A percentile compares a stretch with the other conserved stretches of the same genome.
These are phyloP conservation scores for Hygrocybe punicea DNA, from an alignment of 768 basidiomycete species.

Conservation along the genomic window DNA sequence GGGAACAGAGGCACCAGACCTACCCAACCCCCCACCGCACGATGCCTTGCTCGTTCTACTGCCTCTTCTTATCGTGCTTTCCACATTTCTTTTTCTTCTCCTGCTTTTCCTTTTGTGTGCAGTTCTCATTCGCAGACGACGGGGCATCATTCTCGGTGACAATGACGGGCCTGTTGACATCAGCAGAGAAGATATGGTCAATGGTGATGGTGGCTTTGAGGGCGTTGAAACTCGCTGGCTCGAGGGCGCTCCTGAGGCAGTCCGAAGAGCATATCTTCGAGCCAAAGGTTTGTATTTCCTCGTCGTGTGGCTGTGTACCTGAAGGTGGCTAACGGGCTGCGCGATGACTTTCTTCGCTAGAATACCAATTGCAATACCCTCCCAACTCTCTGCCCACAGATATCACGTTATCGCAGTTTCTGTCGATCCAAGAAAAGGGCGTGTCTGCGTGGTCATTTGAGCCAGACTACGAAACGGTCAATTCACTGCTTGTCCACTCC, in stretches of 20 bases:
- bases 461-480: constrained; percentile 94
- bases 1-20: constrained; percentile 1
- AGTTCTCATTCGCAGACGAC: constrained; percentile 72
- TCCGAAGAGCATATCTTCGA: constrained; percentile 68
- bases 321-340: neutral
- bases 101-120: constrained; percentile 89
- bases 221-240: constrained; percentile 93
- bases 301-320: neutral
- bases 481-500: constrained; percentile 88
- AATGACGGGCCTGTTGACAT: constrained; percentile 91
- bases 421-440: constrained; percentile 98
- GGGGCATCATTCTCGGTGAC: constrained; percentile 78
- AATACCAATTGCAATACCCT: constrained; percentile 81
- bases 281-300: constrained; percentile 68
- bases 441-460: constrained; percentile 99
- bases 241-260: constrained; percentile 67
- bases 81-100: constrained; percentile 88
- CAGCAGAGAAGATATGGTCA: constrained; percentile 84
- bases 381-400: constrained; percentile 97
- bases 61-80: constrained; percentile 89
- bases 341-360: constrained; percentile 35
- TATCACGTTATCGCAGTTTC: constrained; percentile 96
- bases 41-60: constrained; percentile 84
- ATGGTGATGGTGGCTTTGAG: constrained; percentile 91
- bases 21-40: constrained; percentile 28